Percentiles rank a stretch among this genome's conserved stretches.
phyloP scores from a whole-genome alignment of 345 rosid genomes.

The Salix dunnii region DNA sequence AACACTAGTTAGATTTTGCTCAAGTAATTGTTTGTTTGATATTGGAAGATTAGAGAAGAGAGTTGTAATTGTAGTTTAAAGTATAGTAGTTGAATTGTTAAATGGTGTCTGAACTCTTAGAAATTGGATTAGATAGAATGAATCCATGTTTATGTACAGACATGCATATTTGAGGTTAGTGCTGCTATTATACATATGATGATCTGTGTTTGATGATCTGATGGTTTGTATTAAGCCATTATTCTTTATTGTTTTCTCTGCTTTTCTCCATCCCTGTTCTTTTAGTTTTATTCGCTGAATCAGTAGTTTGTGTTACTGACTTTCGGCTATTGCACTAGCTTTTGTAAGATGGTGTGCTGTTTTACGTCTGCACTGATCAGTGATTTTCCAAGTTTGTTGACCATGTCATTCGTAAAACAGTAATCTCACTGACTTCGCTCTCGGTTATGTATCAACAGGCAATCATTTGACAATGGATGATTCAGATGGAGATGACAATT shows the following conservation, averaged over 20 bases:
- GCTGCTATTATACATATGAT: not conserved
- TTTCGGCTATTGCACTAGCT: too few relatives aligned
- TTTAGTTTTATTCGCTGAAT: not conserved
- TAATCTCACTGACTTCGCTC: not conserved
- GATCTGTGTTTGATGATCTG: too few relatives aligned
- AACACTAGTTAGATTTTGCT: not conserved
- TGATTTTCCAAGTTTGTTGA: constrained; percentile 8
- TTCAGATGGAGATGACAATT: constrained; percentile 47
- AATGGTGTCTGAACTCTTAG: not conserved
- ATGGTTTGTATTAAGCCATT: not conserved
- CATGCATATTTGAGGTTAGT: not conserved
- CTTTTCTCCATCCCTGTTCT: not conserved
- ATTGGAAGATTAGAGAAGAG: not conserved
- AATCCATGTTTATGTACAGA: not conserved
- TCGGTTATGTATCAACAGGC: constrained; percentile 18
- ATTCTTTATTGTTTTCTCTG: not conserved
- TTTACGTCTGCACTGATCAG: not conserved
- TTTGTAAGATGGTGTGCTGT: not conserved
- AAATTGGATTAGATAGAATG: not conserved
- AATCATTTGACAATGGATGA: constrained; percentile 23
- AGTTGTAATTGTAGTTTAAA: not conserved
- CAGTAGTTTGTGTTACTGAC: not conserved
- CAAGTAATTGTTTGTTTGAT: not conserved
- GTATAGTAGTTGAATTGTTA: not conserved
- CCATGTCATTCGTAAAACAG: not conserved